Percentiles rank a stretch among this genome's conserved stretches.
These are phyloP conservation scores for Colletotrichum ledebouriae DNA, from an alignment of 2,329 filamentous ascomycete genomes.

Conservation along the genomic window DNA sequence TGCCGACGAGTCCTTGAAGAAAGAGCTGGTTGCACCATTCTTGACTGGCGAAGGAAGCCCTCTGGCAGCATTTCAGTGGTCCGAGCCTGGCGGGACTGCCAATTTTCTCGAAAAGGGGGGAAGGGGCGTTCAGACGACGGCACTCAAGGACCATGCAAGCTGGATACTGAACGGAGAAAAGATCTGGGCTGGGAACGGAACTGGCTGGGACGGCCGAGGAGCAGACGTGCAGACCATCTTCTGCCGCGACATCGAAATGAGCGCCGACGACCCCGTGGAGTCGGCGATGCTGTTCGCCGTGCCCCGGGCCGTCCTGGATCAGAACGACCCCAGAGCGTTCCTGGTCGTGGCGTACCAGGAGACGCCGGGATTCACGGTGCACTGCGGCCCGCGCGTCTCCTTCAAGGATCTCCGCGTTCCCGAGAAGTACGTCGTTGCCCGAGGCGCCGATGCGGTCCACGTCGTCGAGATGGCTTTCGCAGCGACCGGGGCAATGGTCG, in stretches of 20 bases:
- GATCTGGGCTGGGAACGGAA: constrained; percentile 68
- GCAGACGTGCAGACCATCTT: constrained; percentile 66
- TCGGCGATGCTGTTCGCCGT: constrained; percentile 64
- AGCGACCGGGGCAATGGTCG: constrained; percentile 61
- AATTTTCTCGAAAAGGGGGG: constrained; percentile 66
- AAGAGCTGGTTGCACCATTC: constrained; percentile 63
- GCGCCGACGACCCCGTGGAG: constrained; percentile 44
- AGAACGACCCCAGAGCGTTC: constrained; percentile 59
- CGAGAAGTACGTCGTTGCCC: constrained; percentile 58
- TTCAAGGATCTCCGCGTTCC: constrained; percentile 64
- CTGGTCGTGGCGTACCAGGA: constrained; percentile 60
- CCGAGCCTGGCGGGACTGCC: constrained; percentile 64
- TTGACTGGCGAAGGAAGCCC: constrained; percentile 58
- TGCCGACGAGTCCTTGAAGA: constrained; percentile 51
- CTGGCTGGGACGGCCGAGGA: constrained; percentile 66
- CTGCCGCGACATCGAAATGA: constrained; percentile 56
- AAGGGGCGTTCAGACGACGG: constrained; percentile 62
- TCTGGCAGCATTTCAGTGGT: constrained; percentile 64
- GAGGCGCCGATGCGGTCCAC: constrained; percentile 55
- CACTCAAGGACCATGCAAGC: constrained; percentile 60
- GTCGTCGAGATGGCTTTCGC: constrained; percentile 60
- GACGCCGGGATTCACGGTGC: constrained; percentile 60
- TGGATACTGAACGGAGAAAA: constrained; percentile 69
- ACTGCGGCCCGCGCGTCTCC: constrained; percentile 63
- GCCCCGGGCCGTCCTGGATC: constrained; percentile 60